Evolutionary conservation across 169 alveolate genomes (phyloP), one percentile per base, ranked within the genome.

Genomic region (Eimeria acervulina): DNA sequence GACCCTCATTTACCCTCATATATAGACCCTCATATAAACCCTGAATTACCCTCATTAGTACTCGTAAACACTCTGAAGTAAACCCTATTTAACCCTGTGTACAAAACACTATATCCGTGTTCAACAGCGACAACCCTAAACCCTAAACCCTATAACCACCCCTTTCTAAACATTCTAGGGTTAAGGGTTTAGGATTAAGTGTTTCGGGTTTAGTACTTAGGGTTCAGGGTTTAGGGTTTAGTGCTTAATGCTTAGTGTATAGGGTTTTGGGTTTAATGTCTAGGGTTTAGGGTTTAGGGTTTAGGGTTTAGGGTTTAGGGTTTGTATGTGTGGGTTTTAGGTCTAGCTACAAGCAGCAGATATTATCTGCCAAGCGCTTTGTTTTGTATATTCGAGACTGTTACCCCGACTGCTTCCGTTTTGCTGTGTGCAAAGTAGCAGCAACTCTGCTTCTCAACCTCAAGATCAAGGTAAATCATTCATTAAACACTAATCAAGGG

Each of bases 331-430:
- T n/a, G n/a, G n/a, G n/a, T n/a, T n/a, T n/a, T n/a, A 74, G 95
- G 76, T 33, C 87, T 28, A 90, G 76, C 89, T 68, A 74, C 52
- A 90, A 74, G 55, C 87, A 80, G 51, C 95, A 74, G 89, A 90
- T 90, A n/a, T 70, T 68, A 26, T 74, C 95, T 5, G 87, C 95
- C 40, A 72, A 74, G 38, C 72, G 95, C 19, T 72, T 90, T 44
- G 95, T 90, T 19, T 63, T 72, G 55, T 90, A 72, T 80, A 72
- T 90, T 12, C 87, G 95, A 38, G 95, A 68, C 89, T 68, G 95
- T 63, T 90, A 90, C 36, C 95, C 95, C 21, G 89, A 90, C 89
- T 61, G 95, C 59, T 90, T 90, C 76, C 78, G 89, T 23, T 70
- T 72, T 80, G 95, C 95, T 28, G 80, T 90, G 6, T 72, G 87